Evolutionary conservation across 2,329 filamentous ascomycete species (phyloP), one percentile per base, ranked within the genome.

Genomic region (Beauveria scarabaeidicola): DNA sequence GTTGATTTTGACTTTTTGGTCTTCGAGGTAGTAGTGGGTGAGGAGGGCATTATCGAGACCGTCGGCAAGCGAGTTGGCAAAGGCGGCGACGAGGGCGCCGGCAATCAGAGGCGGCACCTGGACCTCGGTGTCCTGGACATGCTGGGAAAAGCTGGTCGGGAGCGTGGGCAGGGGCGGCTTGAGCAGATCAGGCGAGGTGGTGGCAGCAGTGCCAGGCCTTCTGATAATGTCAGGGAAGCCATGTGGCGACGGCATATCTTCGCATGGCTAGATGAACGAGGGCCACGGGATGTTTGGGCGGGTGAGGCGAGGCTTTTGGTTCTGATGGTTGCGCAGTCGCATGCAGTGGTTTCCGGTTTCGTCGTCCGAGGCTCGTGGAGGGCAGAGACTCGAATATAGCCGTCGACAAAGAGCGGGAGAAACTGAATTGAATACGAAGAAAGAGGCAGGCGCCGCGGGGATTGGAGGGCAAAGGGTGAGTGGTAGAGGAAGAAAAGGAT

Each of bases 121-220:
- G 44, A 74, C 66, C 52, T 70, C 70, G 58, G 67, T 65, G 62
- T 70, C 66, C 27, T 62, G 68, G 5, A 67, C 61, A 41, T 68
- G 65, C 61, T 69, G 68, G 29, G 69, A 64, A 41, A 68, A 65
- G 46, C 65, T 66, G 25, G 66, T 67, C 2, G 68, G 67, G 27
- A 68, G 68, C 19, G 67, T 67, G 27, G 72, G 72, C 38, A 73
- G 62, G n/a, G 72, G 70, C 21, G 70, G 72, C 61, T 74, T 74
- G 61, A 58, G 63, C 54, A 58, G 46, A 6, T 58, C 54, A n/a
- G 63, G 60, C 50, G 60, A 61, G 7, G 52, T 44, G 46, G 54
- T 23, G 7, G 13, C 57, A 32, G 32, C 50, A 47, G 61, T 61
- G 61, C 61, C 66, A 61, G 64, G 61, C 63, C 64, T 66, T 63